Percentiles rank a stretch among this genome's conserved stretches.
These are phyloP conservation scores for Trichophyton equinum DNA, from an alignment of 2,329 filamentous ascomycete species.

Conservation along the genomic window DNA sequence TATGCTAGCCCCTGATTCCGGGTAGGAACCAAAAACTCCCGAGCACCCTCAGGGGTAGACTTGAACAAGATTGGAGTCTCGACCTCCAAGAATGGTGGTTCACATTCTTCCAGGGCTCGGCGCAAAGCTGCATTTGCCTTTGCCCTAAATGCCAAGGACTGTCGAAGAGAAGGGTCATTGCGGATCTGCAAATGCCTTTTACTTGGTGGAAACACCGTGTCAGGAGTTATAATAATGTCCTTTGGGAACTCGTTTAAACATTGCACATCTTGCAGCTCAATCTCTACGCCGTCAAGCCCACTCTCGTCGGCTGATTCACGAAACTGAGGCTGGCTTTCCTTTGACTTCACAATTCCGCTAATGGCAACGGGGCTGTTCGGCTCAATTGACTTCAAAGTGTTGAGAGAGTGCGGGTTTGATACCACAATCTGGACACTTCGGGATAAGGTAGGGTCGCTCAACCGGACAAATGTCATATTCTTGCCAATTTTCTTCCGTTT, in stretches of 20 bases:
- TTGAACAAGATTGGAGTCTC: conserved; percentile 95
- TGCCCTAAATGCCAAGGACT: conserved; percentile 59
- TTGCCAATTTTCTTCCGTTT: conserved; percentile 55
- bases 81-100: conserved; percentile 54
- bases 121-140: conserved; percentile 44
- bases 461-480: conserved; percentile 57
- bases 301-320: background rate
- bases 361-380: conserved; percentile 45
- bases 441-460: conserved; percentile 35
- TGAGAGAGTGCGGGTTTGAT: conserved; percentile 25
- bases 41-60: conserved; percentile 87
- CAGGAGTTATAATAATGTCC: conserved; percentile 62
- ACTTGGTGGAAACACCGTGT: conserved; percentile 60
- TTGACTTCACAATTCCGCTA: conserved; percentile 36
- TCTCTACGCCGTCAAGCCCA: conserved; percentile 40
- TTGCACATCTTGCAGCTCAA: conserved; percentile 50
- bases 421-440: conserved; percentile 39
- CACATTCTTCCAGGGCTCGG: conserved; percentile 42
- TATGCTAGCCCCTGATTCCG: conserved; percentile 65
- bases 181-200: conserved; percentile 76
- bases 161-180: conserved; percentile 53
- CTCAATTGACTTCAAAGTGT: conserved; percentile 33
- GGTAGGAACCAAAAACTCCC: conserved; percentile 89
- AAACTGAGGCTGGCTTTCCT: conserved; percentile 16
- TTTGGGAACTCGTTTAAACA: conserved; percentile 61